Conservation (phyloP, 306 rosid species). For the Cyamopsis tetragonoloba region DNA sequence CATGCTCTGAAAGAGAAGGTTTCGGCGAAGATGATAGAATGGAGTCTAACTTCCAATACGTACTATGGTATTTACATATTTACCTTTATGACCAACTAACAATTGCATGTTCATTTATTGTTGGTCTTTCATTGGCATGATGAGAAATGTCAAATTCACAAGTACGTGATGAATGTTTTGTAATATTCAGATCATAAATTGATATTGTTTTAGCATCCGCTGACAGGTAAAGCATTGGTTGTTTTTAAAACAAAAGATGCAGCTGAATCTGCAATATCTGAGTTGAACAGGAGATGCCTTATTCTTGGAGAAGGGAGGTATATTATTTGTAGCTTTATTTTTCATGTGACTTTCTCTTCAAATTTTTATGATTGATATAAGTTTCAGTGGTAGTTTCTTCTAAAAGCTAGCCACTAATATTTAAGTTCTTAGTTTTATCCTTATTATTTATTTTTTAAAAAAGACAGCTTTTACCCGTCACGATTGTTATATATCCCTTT, state of each 20-base stretch:
- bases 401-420: too few relatives aligned
- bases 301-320: slow-evolving; percentile 57
- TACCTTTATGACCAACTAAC: not conserved
- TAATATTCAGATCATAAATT: not conserved
- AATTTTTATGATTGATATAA: not conserved
- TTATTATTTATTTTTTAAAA: too few relatives aligned
- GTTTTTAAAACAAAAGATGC: slow-evolving; percentile 49
- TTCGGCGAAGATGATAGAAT: slow-evolving; percentile 47
- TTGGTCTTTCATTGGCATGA: not conserved
- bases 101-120: not conserved
- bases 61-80: slow-evolving; percentile 37
- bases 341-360: not conserved
- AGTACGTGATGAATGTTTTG: not conserved
- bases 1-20: slow-evolving; percentile 40
- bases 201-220: slow-evolving; percentile 16
- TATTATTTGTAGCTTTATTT: slow-evolving; percentile 8
- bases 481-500: too few relatives aligned
- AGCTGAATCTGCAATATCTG: slow-evolving; percentile 39
- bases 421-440: too few relatives aligned
- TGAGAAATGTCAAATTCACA: not conserved
- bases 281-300: slow-evolving; percentile 47
- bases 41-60: slow-evolving; percentile 23
- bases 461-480: too few relatives aligned
- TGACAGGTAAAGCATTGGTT: slow-evolving; percentile 61
- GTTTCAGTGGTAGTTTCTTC: not conserved